Conservation (phyloP, 768 basidiomycete genomes). For the Tylopilus rubrobrunneus region DNA sequence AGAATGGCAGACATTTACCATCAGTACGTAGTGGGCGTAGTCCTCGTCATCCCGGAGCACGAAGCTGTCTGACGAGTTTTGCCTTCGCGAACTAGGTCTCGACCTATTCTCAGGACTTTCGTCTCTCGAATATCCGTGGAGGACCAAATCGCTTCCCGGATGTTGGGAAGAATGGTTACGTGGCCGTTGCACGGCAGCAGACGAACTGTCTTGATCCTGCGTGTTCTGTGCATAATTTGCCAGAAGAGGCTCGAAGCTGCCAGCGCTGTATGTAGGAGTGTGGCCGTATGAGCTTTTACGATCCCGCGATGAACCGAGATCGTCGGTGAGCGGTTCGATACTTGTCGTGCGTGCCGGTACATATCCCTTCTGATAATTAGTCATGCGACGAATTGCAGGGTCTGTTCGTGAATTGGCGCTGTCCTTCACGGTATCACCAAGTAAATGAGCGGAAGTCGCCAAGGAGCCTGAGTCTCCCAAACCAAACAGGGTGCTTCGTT, state of each 20-base stretch:
- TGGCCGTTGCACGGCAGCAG: conserved; percentile 23
- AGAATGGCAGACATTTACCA: conserved; percentile 34
- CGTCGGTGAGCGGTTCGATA: conserved; percentile 17
- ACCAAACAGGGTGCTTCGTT: conserved; percentile 31
- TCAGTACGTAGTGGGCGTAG: conserved; percentile 53
- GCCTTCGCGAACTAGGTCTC: conserved; percentile 20
- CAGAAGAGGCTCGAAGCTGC: conserved; percentile 60
- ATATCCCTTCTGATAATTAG: conserved; percentile 36
- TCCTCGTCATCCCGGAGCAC: conserved; percentile 49
- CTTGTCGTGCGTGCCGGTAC: conserved; percentile 43
- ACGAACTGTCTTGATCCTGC: conserved; percentile 18
- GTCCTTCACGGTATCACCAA: conserved; percentile 15
- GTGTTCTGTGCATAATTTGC: conserved; percentile 37
- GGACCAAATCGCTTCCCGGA: neutral
- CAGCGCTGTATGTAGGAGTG: conserved; percentile 47
- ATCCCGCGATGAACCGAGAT: conserved; percentile 27
- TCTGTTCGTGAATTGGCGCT: conserved; percentile 54
- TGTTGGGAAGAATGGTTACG: conserved; percentile 24
- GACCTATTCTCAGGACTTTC: conserved; percentile 27
- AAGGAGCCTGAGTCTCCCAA: conserved; percentile 16
- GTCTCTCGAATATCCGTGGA: conserved; percentile 10
- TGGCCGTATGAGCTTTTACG: conserved; percentile 36
- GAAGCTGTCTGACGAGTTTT: conserved; percentile 21
- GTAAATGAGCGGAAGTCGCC: conserved; percentile 29
- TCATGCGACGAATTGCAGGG: conserved; percentile 11